Base-by-base conservation (phyloP, 2,329 filamentous ascomycete genomes). In the Grosmannia serpens region DNA sequence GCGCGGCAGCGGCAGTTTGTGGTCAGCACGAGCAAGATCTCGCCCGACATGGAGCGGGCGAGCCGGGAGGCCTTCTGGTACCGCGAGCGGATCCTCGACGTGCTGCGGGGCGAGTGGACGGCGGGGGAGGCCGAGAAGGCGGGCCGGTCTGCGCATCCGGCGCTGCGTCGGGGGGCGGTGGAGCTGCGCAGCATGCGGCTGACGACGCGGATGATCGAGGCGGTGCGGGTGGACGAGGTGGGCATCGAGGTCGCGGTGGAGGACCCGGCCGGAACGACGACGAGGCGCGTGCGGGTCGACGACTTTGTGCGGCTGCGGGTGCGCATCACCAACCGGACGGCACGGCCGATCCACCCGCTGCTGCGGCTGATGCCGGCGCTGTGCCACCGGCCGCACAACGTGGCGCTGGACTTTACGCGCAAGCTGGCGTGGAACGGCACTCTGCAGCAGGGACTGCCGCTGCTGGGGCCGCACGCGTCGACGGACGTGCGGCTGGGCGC, bases 41-140 rank as follows among this genome's bases (percentile, higher is more conserved):
- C 87, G 0, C 88, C 89, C 0, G 89, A 94, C 63, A 82, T 81
- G 50, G 91, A 96, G 72, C 82, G 88, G 38, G 81, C 84, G 15
- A 87, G 80, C 61, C 80, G 91, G 56, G 90, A 96, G 72, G 84
- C 86, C 0, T 96, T 96, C 69, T 96, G 91, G 91, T 96, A 90
- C 70, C 83, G 91, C 20, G 88, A 95, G 69, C 84, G 83, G 67
- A 79, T 96, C 2, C 78, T 96, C 3, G 85, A 87, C 60, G 77
- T 78, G 49, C 73, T 96, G 11, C 78, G 77, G 29, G 90, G 86
- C 0, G 82, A 78, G 0, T 96, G 91, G 91, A 81, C 76, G 58
- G 83, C 82, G 0, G 24, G 46, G 41, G 49, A 15, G 35, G 35
- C 4, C 6, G 35, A n/a, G n/a, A 38, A 15, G 15, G 35, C 35